Conservation (phyloP, 2,329 filamentous ascomycete species). For the Sclerotinia trifoliorum region DNA sequence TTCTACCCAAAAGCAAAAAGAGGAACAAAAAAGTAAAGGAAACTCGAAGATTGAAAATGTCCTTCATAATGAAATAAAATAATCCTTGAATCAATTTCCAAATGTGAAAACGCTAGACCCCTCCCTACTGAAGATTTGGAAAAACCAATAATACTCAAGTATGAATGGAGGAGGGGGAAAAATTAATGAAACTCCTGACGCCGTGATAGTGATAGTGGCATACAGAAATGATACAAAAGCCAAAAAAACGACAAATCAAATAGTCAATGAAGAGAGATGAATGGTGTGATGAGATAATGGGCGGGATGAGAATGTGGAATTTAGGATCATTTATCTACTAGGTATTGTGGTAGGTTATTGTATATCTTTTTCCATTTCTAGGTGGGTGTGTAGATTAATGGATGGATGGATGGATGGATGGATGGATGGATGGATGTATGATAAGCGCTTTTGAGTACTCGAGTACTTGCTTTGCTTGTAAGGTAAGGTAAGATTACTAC, state of each 20-base stretch:
- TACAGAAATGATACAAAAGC: slow-evolving; percentile 1
- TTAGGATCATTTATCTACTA: not conserved
- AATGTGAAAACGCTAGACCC: not conserved
- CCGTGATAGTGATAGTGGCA: slow-evolving; percentile 17
- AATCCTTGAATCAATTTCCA: not conserved
- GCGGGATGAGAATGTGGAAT: not conserved
- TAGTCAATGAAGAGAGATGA: not conserved
- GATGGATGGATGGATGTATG: too few relatives aligned
- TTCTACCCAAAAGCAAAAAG: slow-evolving; percentile 28
- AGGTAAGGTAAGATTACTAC: not conserved
- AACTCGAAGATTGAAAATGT: too few relatives aligned
- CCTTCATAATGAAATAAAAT: slow-evolving; percentile 10
- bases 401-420: too few relatives aligned
- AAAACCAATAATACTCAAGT: not conserved
- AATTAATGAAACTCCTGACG: slow-evolving; percentile 8
- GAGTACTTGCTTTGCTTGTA: not conserved
- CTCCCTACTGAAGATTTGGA: not conserved
- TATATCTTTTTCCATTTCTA: not conserved
- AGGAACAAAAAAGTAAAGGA: slow-evolving; percentile 26
- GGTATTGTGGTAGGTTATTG: too few relatives aligned
- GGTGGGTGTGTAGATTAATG: not conserved
- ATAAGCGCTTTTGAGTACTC: slow-evolving; percentile 8
- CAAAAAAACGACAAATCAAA: not conserved
- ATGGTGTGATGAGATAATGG: not conserved
- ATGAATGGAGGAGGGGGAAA: not conserved